Evolutionary conservation across 1,284 basidiomycete genomes (phyloP), one percentile per base, ranked within the genome.

Genomic region (Inonotus obliquus): DNA sequence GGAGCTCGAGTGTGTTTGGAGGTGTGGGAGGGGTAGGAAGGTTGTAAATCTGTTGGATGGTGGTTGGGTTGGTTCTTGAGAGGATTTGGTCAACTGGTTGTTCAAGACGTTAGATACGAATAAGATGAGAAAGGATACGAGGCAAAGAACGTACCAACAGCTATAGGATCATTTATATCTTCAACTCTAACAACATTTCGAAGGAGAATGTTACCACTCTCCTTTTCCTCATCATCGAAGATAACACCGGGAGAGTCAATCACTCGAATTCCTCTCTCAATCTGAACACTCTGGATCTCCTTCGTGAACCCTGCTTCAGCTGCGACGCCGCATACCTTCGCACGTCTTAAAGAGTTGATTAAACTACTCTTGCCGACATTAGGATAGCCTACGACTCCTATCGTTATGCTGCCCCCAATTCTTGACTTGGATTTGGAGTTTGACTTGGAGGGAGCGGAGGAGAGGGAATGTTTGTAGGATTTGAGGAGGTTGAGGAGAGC

Each of bases 201-300:
- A n/a, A 98, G 79, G 47, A 95, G 79, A 19, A 94, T 79, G 67
- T 87, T 90, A 3, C 78, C 81, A 73, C 79, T 87, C 68, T 81
- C 69, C 62, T 81, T 76, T 17, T 81, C 77, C 64, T 87, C 81
- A 65, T 90, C 91, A 66, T 94, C 91, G 66, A 94, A 93, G 1
- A 98, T 92, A 32, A 99, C 95, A 65, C 96, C 96, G 0, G 97
- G 96, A 55, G 95, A 98, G 75, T 99, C 97, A 13, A 99, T 81
- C 29, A 99, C 89, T 59, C 90, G 86, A 67, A 99, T 83, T 0
- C 94, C 92, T 58, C 96, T 92, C 74, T 99, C 96, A 1, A 99
- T 82, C 68, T 94, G 92, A 2, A 99, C 79, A 17, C 91, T 91
- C 74, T 99, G 96, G n/a, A 98, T 80, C 38, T 94, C 91, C 66